Evolutionary conservation across 192 early-diverging fungal genomes (phyloP).

Genomic region (Spizellomyces punctatus): DNA sequence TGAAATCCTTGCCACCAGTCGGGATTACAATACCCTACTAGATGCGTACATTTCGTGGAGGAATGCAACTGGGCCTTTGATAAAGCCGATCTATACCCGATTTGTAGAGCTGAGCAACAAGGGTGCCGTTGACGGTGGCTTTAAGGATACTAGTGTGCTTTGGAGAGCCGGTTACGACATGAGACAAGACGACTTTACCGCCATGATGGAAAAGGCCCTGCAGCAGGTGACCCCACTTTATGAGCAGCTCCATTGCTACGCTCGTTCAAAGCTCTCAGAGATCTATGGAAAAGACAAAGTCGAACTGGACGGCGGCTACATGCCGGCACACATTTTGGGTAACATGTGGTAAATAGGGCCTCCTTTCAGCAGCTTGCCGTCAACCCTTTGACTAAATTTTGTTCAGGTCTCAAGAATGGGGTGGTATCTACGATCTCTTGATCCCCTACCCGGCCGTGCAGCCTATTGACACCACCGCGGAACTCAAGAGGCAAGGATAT

Average conservation of each 20-base stretch:
- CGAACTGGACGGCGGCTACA: slow-evolving; percentile 13
- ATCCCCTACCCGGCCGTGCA: slow-evolving; percentile 30
- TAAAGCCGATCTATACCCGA: slow-evolving; percentile 14
- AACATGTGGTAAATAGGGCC: slow-evolving; percentile 35
- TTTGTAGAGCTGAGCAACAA: slow-evolving; percentile 31
- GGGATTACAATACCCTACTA: slow-evolving; percentile 32
- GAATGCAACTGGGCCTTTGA: slow-evolving; percentile 24
- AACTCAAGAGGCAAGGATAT: slow-evolving; percentile 18
- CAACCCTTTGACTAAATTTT: too few relatives aligned
- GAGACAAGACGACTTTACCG: slow-evolving; percentile 26
- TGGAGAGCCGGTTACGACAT: slow-evolving; percentile 39
- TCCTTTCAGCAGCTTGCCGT: too few relatives aligned
- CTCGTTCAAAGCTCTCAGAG: slow-evolving; percentile 19
- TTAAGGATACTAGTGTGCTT: slow-evolving; percentile 18
- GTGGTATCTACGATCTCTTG: slow-evolving; percentile 28
- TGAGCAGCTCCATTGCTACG: slow-evolving; percentile 40
- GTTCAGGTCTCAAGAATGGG: slow-evolving; percentile 29
- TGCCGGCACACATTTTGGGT: slow-evolving; percentile 37
- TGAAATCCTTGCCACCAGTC: slow-evolving; percentile 22
- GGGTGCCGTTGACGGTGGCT: slow-evolving; percentile 32
- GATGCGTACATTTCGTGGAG: slow-evolving; percentile 35
- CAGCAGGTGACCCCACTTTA: slow-evolving; percentile 34
- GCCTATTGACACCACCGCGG: slow-evolving; percentile 22
- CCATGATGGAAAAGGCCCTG: slow-evolving; percentile 25
- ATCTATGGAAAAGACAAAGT: slow-evolving; percentile 27